phyloP scores from a whole-genome alignment of 352 stramenopile genomes.

The Pythium dissotocum region DNA sequence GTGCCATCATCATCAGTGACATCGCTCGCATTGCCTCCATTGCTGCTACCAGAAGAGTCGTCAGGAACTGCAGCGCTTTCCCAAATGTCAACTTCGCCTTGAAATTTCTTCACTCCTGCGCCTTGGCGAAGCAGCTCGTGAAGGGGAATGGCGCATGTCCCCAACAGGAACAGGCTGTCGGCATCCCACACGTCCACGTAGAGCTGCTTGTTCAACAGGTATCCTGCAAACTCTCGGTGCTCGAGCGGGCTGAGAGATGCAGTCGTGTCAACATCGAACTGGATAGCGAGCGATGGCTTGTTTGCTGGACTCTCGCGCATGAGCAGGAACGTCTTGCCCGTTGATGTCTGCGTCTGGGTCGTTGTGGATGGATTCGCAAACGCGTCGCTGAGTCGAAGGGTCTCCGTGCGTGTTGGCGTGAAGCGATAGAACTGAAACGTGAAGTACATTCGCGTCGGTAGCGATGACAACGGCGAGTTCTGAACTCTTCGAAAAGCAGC shows the following conservation, averaged over 20 bases:
- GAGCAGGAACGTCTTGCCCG: slow-evolving; percentile 49
- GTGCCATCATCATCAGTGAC: not conserved
- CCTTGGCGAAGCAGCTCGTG: slow-evolving; percentile 90
- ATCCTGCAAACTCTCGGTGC: slow-evolving; percentile 78
- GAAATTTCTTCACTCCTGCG: slow-evolving; percentile 86
- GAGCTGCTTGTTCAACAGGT: slow-evolving; percentile 83
- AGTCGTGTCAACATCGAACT: slow-evolving; percentile 81
- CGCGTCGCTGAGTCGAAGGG: slow-evolving; percentile 57
- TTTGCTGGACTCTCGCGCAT: slow-evolving; percentile 62
- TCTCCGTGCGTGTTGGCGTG: slow-evolving; percentile 86
- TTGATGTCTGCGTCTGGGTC: slow-evolving; percentile 11
- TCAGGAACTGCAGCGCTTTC: slow-evolving; percentile 6
- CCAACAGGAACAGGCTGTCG: slow-evolving; percentile 89
- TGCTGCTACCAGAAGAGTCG: not conserved
- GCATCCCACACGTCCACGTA: slow-evolving; percentile 94
- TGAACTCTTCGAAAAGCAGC: slow-evolving; percentile 67
- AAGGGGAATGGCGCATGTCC: slow-evolving; percentile 82
- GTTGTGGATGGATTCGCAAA: slow-evolving; percentile 36
- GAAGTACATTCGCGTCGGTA: slow-evolving; percentile 78
- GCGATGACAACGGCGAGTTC: slow-evolving; percentile 7
- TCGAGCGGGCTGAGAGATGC: slow-evolving; percentile 59
- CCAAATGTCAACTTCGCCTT: slow-evolving; percentile 67
- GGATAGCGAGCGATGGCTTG: slow-evolving; percentile 68
- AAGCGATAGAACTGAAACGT: slow-evolving; percentile 94
- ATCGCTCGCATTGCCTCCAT: not conserved